A percentile compares a stretch with the other conserved stretches of the same genome.
Evolutionary conservation across 768 basidiomycete genomes (phyloP).

Genomic region (Serendipita sp.): DNA sequence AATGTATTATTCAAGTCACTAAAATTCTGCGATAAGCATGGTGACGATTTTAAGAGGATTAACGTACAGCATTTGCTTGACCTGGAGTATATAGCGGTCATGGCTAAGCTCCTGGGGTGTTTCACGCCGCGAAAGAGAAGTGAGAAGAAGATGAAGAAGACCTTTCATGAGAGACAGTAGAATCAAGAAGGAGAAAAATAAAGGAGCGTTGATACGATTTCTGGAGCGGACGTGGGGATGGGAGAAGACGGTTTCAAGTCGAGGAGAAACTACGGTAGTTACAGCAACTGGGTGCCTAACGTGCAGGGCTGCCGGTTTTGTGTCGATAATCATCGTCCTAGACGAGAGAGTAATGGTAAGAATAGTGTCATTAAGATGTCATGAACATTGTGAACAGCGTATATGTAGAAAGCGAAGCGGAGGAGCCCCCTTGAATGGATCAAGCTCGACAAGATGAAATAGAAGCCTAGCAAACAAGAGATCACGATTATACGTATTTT

Average conservation of each 20-base stretch:
- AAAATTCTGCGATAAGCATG: neutral
- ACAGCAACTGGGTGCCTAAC: neutral
- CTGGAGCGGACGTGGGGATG: neutral
- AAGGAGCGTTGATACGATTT: slow-evolving; percentile 2
- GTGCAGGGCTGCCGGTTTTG: neutral
- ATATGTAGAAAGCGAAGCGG: too few relatives aligned
- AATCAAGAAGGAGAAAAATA: neutral
- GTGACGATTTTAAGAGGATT: neutral
- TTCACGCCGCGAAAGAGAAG: neutral
- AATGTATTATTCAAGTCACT: slow-evolving; percentile 4
- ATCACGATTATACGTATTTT: neutral
- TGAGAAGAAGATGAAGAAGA: neutral
- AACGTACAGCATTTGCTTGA: slow-evolving; percentile 6
- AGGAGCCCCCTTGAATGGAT: too few relatives aligned
- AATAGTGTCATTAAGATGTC: too few relatives aligned
- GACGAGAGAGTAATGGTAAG: too few relatives aligned
- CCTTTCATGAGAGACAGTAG: neutral
- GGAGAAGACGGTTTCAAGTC: neutral
- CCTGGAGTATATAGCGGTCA: neutral
- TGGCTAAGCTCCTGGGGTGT: slow-evolving; percentile 2
- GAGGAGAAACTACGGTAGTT: neutral
- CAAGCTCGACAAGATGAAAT: neutral
- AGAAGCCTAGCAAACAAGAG: neutral
- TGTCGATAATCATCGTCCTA: too few relatives aligned
- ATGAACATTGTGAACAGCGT: too few relatives aligned